Conservation (phyloP, 805 yeast species). For the Lachancea mirantina region DNA sequence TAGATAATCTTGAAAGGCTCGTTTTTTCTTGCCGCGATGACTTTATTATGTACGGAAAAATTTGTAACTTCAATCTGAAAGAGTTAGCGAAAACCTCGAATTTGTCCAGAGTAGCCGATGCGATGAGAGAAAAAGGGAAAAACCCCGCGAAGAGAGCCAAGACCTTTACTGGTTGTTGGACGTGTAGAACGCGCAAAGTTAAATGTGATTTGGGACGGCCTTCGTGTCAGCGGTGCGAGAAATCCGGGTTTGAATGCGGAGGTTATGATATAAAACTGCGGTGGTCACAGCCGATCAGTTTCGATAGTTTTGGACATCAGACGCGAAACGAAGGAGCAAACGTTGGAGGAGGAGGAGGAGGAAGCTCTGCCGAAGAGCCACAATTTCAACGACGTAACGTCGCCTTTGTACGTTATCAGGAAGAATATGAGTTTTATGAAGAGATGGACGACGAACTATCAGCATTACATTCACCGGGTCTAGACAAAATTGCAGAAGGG, state of each 20-base stretch:
- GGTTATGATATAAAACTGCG: constrained; percentile 78
- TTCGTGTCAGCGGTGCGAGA: constrained; percentile 60
- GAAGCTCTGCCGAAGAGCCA: constrained; percentile 34
- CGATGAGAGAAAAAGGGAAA: constrained; percentile 1
- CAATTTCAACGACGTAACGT: constrained; percentile 64
- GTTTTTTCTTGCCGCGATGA: too few species aligned
- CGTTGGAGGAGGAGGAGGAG: too few species aligned
- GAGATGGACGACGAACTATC: constrained; percentile 69
- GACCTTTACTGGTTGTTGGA: constrained; percentile 83
- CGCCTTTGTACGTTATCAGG: constrained; percentile 67
- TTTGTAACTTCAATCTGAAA: background rate
- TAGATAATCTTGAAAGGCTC: too few species aligned
- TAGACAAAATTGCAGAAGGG: constrained; percentile 33
- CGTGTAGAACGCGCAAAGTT: constrained; percentile 74
- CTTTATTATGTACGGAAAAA: too few species aligned
- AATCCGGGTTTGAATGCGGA: constrained; percentile 61
- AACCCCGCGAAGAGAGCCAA: constrained; percentile 41
- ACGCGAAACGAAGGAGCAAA: constrained; percentile 9
- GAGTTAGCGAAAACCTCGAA: too few species aligned
- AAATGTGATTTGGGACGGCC: constrained; percentile 75
- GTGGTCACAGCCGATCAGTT: constrained; percentile 56
- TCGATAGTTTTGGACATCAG: constrained; percentile 39
- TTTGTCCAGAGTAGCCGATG: background rate
- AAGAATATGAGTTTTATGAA: constrained; percentile 63
- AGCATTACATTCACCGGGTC: constrained; percentile 40